Conservation (phyloP, 257 asterid species). For the Marsdenia floribunda region DNA sequence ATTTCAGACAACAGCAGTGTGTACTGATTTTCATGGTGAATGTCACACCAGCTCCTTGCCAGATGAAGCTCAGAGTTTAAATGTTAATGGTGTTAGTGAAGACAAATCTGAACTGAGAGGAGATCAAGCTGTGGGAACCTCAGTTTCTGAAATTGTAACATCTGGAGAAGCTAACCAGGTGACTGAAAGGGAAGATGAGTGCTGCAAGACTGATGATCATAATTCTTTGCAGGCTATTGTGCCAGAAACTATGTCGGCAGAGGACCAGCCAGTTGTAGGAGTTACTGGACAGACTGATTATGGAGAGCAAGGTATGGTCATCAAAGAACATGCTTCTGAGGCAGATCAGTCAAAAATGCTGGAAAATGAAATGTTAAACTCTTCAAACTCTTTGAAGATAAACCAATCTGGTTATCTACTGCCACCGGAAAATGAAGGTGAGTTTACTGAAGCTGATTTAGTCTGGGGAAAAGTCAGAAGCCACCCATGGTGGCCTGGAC, state of each 20-base stretch:
- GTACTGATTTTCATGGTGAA: conserved; percentile 11
- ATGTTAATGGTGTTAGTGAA: conserved; percentile 8
- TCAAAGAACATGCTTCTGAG: conserved; percentile 36
- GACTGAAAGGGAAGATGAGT: conserved; percentile 26
- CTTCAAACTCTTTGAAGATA: conserved; percentile 31
- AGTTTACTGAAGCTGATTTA: conserved; percentile 57
- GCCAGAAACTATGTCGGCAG: conserved; percentile 30
- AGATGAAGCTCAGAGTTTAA: conserved; percentile 10
- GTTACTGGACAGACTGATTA: conserved; percentile 23
- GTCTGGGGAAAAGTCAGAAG: conserved; percentile 98
- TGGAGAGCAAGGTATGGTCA: conserved; percentile 24
- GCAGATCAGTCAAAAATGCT: conserved; percentile 25
- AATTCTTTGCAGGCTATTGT: conserved; percentile 25
- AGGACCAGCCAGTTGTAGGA: conserved; percentile 36
- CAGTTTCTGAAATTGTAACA: conserved; percentile 13
- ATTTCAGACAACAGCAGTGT: conserved; percentile 13
- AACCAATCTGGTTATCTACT: conserved; percentile 49
- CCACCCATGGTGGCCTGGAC: conserved; percentile 99
- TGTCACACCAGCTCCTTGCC: conserved; percentile 15
- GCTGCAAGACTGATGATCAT: conserved; percentile 23
- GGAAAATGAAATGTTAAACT: conserved; percentile 24
- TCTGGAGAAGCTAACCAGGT: conserved; percentile 16
- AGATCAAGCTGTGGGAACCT: conserved; percentile 14
- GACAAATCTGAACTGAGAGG: conserved; percentile 19
- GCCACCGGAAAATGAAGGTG: conserved; percentile 51